Percentiles rank a stretch among this genome's conserved stretches.
These are phyloP conservation scores for Stromatinia cepivora DNA, from an alignment of 2,329 filamentous ascomycete genomes.

Conservation along the genomic window DNA sequence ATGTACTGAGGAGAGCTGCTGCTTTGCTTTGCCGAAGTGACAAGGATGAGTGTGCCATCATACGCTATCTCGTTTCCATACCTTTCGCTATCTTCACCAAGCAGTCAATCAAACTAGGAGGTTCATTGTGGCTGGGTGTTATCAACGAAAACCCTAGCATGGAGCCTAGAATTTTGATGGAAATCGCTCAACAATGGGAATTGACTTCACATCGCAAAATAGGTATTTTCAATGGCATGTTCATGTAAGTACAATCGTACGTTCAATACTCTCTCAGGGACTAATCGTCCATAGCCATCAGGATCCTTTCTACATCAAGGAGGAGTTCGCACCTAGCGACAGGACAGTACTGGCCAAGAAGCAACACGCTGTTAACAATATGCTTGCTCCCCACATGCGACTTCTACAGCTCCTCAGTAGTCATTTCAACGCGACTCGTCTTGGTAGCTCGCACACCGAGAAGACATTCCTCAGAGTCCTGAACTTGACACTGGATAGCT, in stretches of 20 bases:
- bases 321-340: constrained; percentile 92
- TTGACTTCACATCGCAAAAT: constrained; percentile 72
- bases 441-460: constrained; percentile 80
- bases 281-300: constrained; percentile 55
- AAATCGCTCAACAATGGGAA: constrained; percentile 92
- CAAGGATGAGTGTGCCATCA: constrained; percentile 73
- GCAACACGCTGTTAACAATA: constrained; percentile 76
- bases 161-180: constrained; percentile 80
- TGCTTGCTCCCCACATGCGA: constrained; percentile 82
- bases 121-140: constrained; percentile 94
- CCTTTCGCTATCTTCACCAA: constrained; percentile 93
- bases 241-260: constrained; percentile 53
- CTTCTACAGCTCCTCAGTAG: constrained; percentile 88
- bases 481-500: constrained; percentile 72
- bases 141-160: constrained; percentile 93
- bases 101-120: constrained; percentile 90
- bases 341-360: constrained; percentile 70
- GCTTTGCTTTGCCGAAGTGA: constrained; percentile 79
- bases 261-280: constrained; percentile 10
- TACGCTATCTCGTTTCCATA: constrained; percentile 86
- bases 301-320: constrained; percentile 87
- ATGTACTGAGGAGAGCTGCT: constrained; percentile 80
- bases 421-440: constrained; percentile 90
- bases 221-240: constrained; percentile 75
- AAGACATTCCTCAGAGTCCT: constrained; percentile 80